Base-by-base conservation (phyloP, 148 eudicot genomes). In the Rheum nobile region DNA sequence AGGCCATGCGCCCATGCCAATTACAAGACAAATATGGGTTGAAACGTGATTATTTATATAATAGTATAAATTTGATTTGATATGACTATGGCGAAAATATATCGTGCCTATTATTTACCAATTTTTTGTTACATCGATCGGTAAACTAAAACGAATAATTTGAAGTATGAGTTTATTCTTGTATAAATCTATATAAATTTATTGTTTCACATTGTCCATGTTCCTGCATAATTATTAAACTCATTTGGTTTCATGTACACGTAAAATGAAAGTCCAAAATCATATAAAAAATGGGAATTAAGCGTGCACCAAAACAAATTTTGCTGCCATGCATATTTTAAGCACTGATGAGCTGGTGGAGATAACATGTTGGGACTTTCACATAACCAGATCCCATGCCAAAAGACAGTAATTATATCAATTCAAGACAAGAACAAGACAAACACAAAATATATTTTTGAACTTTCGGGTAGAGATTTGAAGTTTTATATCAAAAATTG, bases 341-440 rank as follows among this genome's bases (percentile, higher is more conserved):
- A 65, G 69, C 17, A 29, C 16, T 65, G 38, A 29, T 65, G 69
- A 65, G 69, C 69, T 65, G 69, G 69, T 65, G 22, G 21, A 29
- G 69, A 31, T 63, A 63, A 63, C 69, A 63, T 65, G 69, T 65
- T 31, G 69, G 69, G 69, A 65, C 69, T 65, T 65, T 37, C 32
- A 32, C 69, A 16, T 17, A 65, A 31, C 69, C 69, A 65, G 38
- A 65, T 31, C 69, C 69, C 31, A 65, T 29, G 38, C 69, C n/a
- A 57, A 57, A 57, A 57, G 14, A 28, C 65, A 57, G 32, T 57
- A 65, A 31, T 65, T 32, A 31, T 32, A 31, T 65, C 21, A 26
- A 65, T 65, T 65, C 69, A 65, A 65, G 69, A 65, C 69, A 65
- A 32, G 39, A 65, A 65, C 31, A 55, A 4, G 65, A 55, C 31